Conservation (phyloP, 2,329 filamentous ascomycete genomes). For the Ilyonectria sp. region DNA sequence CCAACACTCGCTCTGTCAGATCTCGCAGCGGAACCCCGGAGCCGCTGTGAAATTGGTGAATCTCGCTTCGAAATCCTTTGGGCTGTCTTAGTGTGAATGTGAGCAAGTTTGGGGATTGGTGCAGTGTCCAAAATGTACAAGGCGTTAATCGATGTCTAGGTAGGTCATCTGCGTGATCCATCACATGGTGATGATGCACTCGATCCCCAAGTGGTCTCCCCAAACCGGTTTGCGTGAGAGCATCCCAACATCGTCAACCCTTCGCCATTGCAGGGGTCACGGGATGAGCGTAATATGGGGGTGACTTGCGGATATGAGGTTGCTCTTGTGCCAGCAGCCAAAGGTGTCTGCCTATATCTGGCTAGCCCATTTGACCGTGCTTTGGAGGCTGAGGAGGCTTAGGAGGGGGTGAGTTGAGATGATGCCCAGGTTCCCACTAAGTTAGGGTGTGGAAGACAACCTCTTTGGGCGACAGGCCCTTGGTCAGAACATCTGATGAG, state of each 20-base stretch:
- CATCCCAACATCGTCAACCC: slow-evolving; percentile 11
- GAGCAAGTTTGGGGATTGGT: slow-evolving; percentile 16
- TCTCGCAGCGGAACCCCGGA: slow-evolving; percentile 33
- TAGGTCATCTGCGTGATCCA: slow-evolving; percentile 37
- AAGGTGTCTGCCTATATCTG: slow-evolving; percentile 18
- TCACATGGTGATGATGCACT: slow-evolving; percentile 27
- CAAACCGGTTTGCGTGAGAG: slow-evolving; percentile 12
- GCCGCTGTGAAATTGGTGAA: slow-evolving; percentile 15
- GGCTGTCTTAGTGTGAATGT: slow-evolving; percentile 22
- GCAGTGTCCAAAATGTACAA: slow-evolving; percentile 24
- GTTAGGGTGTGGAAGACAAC: slow-evolving; percentile 9
- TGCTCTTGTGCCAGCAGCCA: slow-evolving; percentile 17
- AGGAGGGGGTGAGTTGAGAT: slow-evolving; percentile 21
- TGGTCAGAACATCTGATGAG: slow-evolving; percentile 29
- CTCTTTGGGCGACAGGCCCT: background rate
- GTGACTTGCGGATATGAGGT: slow-evolving; percentile 26
- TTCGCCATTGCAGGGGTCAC: slow-evolving; percentile 14
- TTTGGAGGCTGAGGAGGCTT: slow-evolving; percentile 15
- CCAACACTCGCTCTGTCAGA: slow-evolving; percentile 34
- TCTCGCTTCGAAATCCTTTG: slow-evolving; percentile 19
- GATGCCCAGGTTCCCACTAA: slow-evolving; percentile 9
- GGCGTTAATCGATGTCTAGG: slow-evolving; percentile 33
- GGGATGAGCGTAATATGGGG: slow-evolving; percentile 26
- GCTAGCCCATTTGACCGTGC: slow-evolving; percentile 22
- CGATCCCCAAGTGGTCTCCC: slow-evolving; percentile 22